These are phyloP conservation scores for Hypoxylon trugodes DNA, from an alignment of 495 filamentous ascomycete genomes.

Conservation along the genomic window DNA sequence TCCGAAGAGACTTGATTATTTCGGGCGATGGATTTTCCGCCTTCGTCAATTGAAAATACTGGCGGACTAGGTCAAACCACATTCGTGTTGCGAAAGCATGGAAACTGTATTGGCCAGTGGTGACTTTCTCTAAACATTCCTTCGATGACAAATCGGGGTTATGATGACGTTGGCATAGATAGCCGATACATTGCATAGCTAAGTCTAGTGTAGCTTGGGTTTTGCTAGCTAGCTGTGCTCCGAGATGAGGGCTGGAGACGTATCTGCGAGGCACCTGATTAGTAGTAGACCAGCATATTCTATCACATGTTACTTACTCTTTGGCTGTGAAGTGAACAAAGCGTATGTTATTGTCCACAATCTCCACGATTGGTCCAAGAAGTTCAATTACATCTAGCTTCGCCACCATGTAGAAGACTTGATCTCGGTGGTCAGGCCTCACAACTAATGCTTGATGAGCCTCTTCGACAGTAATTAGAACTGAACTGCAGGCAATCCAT, in stretches of 20 bases:
- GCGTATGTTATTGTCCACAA: conserved; percentile 41
- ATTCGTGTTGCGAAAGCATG: conserved; percentile 21
- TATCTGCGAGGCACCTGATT: conserved; percentile 32
- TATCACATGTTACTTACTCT: conserved; percentile 34
- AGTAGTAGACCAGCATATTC: conserved; percentile 4
- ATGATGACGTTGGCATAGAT: conserved; percentile 30
- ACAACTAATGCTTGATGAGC: conserved; percentile 42
- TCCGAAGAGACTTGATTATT: conserved; percentile 15
- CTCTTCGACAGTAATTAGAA: conserved; percentile 40
- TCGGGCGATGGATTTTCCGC: conserved; percentile 12
- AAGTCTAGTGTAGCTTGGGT: conserved; percentile 27
- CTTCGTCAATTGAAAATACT: conserved; percentile 9
- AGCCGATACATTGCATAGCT: conserved; percentile 24
- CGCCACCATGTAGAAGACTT: conserved; percentile 4
- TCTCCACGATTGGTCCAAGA: conserved; percentile 40
- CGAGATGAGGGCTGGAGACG: conserved; percentile 29
- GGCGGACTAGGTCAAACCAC: conserved; percentile 28
- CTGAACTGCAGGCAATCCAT: conserved; percentile 39
- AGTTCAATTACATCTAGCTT: conserved; percentile 22
- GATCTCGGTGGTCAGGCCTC: conserved; percentile 15
- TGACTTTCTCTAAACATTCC: conserved; percentile 13
- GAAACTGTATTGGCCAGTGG: conserved; percentile 30
- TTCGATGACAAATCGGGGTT: conserved; percentile 13
- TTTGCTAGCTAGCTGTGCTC: conserved; percentile 8
- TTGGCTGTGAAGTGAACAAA: conserved; percentile 49